These are phyloP conservation scores for Venturia carpophila DNA, from an alignment of 2,329 filamentous ascomycete species.

Conservation along the genomic window DNA sequence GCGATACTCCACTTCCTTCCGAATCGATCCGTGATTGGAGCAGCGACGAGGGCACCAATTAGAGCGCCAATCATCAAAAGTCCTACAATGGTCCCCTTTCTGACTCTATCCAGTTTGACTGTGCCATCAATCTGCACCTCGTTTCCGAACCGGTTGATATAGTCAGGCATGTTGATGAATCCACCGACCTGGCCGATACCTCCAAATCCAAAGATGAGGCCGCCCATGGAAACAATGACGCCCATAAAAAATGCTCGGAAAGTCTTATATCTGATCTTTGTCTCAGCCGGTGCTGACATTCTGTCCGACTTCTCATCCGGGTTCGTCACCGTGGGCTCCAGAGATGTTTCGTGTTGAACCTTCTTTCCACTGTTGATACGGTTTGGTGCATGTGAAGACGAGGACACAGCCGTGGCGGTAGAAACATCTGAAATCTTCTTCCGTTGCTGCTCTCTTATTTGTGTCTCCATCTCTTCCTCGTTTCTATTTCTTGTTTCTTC, in stretches of 20 bases:
- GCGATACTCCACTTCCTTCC: slow-evolving; percentile 41
- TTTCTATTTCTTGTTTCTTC: not conserved
- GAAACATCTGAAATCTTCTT: not conserved
- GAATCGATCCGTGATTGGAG: slow-evolving; percentile 47
- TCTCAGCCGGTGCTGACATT: not conserved
- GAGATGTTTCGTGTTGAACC: not conserved
- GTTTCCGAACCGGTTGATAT: slow-evolving; percentile 10
- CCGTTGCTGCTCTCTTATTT: not conserved
- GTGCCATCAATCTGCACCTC: slow-evolving; percentile 24
- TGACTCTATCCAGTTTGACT: slow-evolving; percentile 30
- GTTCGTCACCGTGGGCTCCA: not conserved
- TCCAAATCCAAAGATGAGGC: slow-evolving; percentile 18
- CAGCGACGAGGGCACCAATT: slow-evolving; percentile 34
- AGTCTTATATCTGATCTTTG: not conserved
- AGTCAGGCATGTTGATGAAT: slow-evolving; percentile 18
- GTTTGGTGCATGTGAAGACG: not conserved
- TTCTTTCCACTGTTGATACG: not conserved
- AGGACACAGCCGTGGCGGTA: not conserved
- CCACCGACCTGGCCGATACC: slow-evolving; percentile 15
- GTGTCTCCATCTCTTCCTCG: not conserved
- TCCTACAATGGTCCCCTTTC: slow-evolving; percentile 23
- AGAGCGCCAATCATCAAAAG: slow-evolving; percentile 32
- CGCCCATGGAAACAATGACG: slow-evolving; percentile 14
- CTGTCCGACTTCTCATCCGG: not conserved
- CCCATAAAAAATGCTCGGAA: slow-evolving; percentile 9